Conservation (phyloP, 768 basidiomycete species). For the Hydnomerulius pinastri region DNA sequence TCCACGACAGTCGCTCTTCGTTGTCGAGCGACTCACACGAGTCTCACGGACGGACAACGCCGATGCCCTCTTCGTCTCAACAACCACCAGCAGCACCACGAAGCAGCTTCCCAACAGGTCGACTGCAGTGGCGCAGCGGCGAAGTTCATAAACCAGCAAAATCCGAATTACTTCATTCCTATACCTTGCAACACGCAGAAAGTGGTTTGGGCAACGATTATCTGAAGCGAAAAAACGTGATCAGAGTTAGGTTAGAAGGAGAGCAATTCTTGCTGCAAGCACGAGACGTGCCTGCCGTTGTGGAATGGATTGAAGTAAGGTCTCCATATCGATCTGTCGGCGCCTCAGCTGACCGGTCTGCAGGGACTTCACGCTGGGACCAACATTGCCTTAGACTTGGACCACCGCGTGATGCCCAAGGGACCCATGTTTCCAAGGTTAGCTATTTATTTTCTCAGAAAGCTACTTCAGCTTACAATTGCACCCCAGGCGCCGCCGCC, state of each 20-base stretch:
- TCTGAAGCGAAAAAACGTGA: constrained; percentile 89
- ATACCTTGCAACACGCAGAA: constrained; percentile 88
- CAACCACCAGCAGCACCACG: constrained; percentile 23
- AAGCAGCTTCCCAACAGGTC: constrained; percentile 20
- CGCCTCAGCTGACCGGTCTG: constrained; percentile 7
- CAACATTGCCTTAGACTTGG: constrained; percentile 90
- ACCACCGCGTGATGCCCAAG: constrained; percentile 89
- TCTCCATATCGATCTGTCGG: constrained; percentile 2
- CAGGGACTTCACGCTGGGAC: constrained; percentile 89
- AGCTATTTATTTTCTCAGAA: not conserved
- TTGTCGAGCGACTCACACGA: constrained; percentile 15
- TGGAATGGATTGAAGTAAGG: constrained; percentile 93
- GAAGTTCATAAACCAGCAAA: constrained; percentile 45
- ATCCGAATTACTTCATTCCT: constrained; percentile 62
- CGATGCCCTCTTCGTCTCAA: constrained; percentile 11
- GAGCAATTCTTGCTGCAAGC: constrained; percentile 97
- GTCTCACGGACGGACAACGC: constrained; percentile 12
- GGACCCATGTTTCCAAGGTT: constrained; percentile 85
- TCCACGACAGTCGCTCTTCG: constrained; percentile 22
- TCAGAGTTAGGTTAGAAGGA: constrained; percentile 87
- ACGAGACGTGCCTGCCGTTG: constrained; percentile 77
- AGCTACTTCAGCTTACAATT: not conserved
- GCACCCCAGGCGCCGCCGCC: constrained; percentile 27
- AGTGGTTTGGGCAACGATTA: constrained; percentile 96
- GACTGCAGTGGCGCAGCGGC: constrained; percentile 18